phyloP scores from a whole-genome alignment of 306 rosid genomes.

The Medicago ruthenica region DNA sequence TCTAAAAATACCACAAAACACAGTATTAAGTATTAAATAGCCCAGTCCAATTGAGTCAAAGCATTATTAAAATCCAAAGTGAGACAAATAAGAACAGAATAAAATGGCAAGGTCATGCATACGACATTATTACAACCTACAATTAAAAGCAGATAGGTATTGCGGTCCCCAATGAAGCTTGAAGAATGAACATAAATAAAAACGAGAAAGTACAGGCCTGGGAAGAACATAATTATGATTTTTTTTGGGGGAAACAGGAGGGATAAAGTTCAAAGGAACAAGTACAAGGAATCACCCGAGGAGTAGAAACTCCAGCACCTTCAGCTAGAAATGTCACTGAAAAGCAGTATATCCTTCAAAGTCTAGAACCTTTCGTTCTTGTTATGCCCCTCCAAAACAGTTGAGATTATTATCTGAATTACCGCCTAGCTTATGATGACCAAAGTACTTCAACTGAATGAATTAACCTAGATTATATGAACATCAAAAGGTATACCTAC shows the following conservation, averaged over 20 bases:
- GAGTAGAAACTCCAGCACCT: background rate
- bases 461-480: constrained; percentile 28
- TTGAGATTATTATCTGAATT: constrained; percentile 33
- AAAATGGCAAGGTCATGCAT: constrained; percentile 29
- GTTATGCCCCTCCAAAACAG: constrained; percentile 15
- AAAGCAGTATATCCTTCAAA: constrained; percentile 33
- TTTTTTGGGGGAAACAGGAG: background rate
- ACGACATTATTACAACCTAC: constrained; percentile 35
- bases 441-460: constrained; percentile 18
- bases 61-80: constrained; percentile 26
- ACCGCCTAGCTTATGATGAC: constrained; percentile 22
- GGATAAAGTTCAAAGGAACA: background rate
- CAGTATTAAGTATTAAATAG: constrained; percentile 8
- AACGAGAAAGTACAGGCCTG: background rate
- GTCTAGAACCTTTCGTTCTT: constrained; percentile 28
- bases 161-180: constrained; percentile 35
- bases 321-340: constrained; percentile 23
- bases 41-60: constrained; percentile 4
- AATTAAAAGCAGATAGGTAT: constrained; percentile 28
- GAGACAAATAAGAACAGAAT: constrained; percentile 23
- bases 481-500: constrained; percentile 26
- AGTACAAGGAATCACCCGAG: background rate
- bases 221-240: constrained; percentile 22
- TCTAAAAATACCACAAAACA: constrained; percentile 14
- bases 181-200: constrained; percentile 41